These are phyloP conservation scores for Asterionellopsis glacialis DNA, from an alignment of 108 stramenopile species.

Conservation along the genomic window DNA sequence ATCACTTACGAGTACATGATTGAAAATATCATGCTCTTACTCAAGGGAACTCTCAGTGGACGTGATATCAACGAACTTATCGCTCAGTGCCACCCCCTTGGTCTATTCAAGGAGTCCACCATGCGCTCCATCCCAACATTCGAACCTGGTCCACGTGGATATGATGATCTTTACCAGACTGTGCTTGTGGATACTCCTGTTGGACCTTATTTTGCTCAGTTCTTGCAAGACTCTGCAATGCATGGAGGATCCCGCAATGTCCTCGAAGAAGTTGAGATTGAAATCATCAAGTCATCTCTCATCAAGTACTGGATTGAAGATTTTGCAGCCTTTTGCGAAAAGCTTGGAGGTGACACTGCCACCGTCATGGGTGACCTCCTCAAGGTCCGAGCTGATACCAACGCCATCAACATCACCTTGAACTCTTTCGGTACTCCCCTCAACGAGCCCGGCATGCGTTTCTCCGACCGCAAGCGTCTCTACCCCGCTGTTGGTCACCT, in stretches of 20 bases:
- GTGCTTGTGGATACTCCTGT: slow-evolving; percentile 99
- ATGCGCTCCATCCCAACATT: slow-evolving; percentile 98
- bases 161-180: slow-evolving; percentile 97
- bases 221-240: slow-evolving; percentile 74
- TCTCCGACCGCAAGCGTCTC: slow-evolving; percentile 89
- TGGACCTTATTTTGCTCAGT: slow-evolving; percentile 92
- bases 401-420: slow-evolving; percentile 97
- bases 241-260: slow-evolving; percentile 74
- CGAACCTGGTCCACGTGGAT: slow-evolving; percentile 88
- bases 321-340: slow-evolving; percentile 79
- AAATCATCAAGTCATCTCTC: slow-evolving; percentile 97
- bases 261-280: slow-evolving; percentile 97
- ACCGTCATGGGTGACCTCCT: slow-evolving; percentile 94
- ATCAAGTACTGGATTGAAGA: slow-evolving; percentile 99
- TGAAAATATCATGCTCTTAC: slow-evolving; percentile 98
- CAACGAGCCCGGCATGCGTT: slow-evolving; percentile 93
- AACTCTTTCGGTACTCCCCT: slow-evolving; percentile 96
- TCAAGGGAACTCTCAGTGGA: slow-evolving; percentile 94
- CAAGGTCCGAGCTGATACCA: slow-evolving; percentile 94
- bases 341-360: slow-evolving; percentile 93
- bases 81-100: slow-evolving; percentile 97
- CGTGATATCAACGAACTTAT: slow-evolving; percentile 96
- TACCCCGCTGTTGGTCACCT: slow-evolving; percentile 97
- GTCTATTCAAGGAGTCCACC: slow-evolving; percentile 96
- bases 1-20: slow-evolving; percentile 99